phyloP scores from a whole-genome alignment of 495 filamentous ascomycete species.

The Neurospora discreta region DNA sequence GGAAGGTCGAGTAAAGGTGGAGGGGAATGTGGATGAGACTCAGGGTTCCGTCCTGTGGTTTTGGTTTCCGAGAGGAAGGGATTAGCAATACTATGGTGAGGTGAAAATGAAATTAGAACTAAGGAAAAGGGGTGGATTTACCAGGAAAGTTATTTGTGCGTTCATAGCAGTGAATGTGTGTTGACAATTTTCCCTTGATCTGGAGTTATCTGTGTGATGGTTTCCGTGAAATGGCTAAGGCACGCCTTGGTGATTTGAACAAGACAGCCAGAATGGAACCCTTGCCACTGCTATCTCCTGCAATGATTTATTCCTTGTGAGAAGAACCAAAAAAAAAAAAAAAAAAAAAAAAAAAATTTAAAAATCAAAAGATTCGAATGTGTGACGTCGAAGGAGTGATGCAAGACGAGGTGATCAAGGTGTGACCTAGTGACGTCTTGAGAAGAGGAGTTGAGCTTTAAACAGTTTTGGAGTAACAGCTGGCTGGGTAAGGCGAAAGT shows the following conservation, averaged over 20 bases:
- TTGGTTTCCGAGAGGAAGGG: background rate
- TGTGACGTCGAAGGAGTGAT: background rate
- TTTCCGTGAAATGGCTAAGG: background rate
- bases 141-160: conserved; percentile 46
- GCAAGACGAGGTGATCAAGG: background rate
- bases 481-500: background rate
- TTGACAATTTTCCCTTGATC: background rate
- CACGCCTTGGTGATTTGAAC: background rate
- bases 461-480: background rate
- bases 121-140: conserved; percentile 20
- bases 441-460: background rate
- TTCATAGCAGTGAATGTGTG: conserved; percentile 29
- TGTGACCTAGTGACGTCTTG: background rate
- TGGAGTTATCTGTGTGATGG: background rate
- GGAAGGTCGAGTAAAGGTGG: conserved; percentile 64
- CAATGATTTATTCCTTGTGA: no score
- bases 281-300: background rate
- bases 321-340: no score
- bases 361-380: no score
- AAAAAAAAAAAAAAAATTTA: no score
- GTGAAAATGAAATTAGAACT: background rate
- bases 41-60: conserved; percentile 65
- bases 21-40: conserved; percentile 88
- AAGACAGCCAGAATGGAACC: background rate
- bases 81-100: background rate